These are phyloP conservation scores for Austroboletus festivus DNA, from an alignment of 768 basidiomycete genomes.

Conservation along the genomic window DNA sequence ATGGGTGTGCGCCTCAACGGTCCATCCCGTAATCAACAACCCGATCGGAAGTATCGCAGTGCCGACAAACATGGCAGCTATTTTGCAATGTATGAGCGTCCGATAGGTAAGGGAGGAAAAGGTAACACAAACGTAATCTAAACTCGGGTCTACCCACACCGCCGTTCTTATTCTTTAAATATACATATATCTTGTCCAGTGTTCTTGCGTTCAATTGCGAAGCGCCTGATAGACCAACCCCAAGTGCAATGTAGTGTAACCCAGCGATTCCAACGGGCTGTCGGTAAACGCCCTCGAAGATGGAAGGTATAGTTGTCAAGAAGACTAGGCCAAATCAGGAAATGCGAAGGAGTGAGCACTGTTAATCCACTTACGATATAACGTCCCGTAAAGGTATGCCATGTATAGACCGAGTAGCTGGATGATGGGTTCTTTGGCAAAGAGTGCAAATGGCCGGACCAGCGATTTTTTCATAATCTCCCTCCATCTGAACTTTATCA, in stretches of 20 bases:
- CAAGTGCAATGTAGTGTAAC: constrained; percentile 69
- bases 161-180: constrained; percentile 49
- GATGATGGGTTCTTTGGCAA: constrained; percentile 59
- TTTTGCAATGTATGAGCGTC: constrained; percentile 4
- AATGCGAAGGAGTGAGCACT: neutral
- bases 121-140: constrained; percentile 40
- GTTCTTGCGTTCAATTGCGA: constrained; percentile 53
- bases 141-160: constrained; percentile 56
- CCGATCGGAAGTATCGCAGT: constrained; percentile 62
- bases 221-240: constrained; percentile 52
- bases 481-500: constrained; percentile 41
- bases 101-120: neutral
- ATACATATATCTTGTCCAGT: constrained; percentile 54
- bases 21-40: constrained; percentile 69
- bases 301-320: constrained; percentile 59
- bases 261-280: constrained; percentile 57
- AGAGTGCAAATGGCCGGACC: constrained; percentile 65
- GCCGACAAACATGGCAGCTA: constrained; percentile 59
- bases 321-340: constrained; percentile 45
- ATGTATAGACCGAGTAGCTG: constrained; percentile 67
- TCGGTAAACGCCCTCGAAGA: constrained; percentile 54
- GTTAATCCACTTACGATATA: constrained; percentile 45
- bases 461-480: constrained; percentile 51
- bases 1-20: constrained; percentile 49
- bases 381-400: constrained; percentile 63